Base-by-base conservation (phyloP, 2,329 filamentous ascomycete species). In the Lasiodiplodia sp. region DNA sequence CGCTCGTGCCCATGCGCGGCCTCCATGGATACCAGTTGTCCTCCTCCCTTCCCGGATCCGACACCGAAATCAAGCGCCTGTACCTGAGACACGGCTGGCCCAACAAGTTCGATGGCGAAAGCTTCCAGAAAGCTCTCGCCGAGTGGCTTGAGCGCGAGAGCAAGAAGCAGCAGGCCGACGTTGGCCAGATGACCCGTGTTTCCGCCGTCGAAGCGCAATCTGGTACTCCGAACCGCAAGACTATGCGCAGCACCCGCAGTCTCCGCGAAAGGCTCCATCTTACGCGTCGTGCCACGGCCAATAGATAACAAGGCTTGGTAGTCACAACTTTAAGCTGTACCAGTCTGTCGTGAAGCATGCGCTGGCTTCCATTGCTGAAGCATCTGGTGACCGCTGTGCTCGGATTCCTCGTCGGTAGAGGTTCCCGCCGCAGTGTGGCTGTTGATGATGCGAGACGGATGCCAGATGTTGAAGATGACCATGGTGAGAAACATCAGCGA, bases 401-500 rank as follows among this genome's bases (percentile, higher is more conserved):
- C 44, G 40, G 53, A 67, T 52, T 60, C 64, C 16, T 57, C 64
- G 21, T 67, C 64, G 10, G 25, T 40, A 8, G 55, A 28, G 34
- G 10, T 3, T 10, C 6, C 37, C 3, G 66, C 55, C 25, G 49
- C 18, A 4, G 51, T 6, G 14, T 37, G 23, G 55, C 21, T 21
- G 44, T 28, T 47, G 66, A 68, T 56, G 57, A 75, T 69, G 66
- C 76, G 72, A n/a, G 77, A 76, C 2, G 81, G 81, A 70, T 83
- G 81, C 6, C 72, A 70, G 52, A 78, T 38, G 68, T 77, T 77
- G 52, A 85, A 79, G 37, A 83, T 60, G 0, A 77, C 66, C 75
- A 85, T 79, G 3, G 83, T 81, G 7, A 76, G 14, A 49, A 80
- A 73, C 83, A 85, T 85, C 14, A 83, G 76, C 3, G 76, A 69